Evolutionary conservation across 257 asterid genomes (phyloP).

Genomic region (Capsicum baccatum): DNA sequence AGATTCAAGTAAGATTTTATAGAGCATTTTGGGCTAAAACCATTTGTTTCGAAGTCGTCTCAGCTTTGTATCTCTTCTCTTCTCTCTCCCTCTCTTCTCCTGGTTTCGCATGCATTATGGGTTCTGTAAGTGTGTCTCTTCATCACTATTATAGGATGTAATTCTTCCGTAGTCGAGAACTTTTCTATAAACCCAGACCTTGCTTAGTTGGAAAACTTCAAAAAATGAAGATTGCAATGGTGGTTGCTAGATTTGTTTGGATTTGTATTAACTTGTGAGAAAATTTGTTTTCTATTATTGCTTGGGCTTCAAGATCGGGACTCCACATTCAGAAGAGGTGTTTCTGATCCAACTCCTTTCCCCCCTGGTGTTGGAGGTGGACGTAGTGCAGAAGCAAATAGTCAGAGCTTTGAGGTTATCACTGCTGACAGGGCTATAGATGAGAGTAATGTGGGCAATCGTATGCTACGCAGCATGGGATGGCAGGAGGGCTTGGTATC

Average conservation of each 20-base stretch:
- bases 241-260: conserved; percentile 57
- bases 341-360: conserved; percentile 88
- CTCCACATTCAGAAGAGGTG: conserved; percentile 71
- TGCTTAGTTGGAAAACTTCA: conserved; percentile 48
- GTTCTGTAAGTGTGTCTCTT: background rate
- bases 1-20: conserved; percentile 81
- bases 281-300: conserved; percentile 66
- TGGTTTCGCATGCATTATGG: background rate
- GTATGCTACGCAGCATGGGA: conserved; percentile 99
- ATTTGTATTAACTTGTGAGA: conserved; percentile 74
- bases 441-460: conserved; percentile 93
- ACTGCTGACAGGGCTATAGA: conserved; percentile 89
- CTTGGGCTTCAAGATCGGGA: conserved; percentile 80
- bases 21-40: conserved; percentile 33
- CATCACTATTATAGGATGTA: conserved; percentile 36
- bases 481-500: conserved; percentile 99
- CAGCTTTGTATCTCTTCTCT: background rate
- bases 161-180: conserved; percentile 41
- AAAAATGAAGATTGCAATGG: conserved; percentile 63
- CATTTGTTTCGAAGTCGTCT: conserved; percentile 16
- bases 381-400: conserved; percentile 65
- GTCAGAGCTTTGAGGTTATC: conserved; percentile 84
- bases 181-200: conserved; percentile 47
- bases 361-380: conserved; percentile 99
- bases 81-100: background rate